phyloP scores from a whole-genome alignment of 2,329 filamentous ascomycete species.

The Trichoderma lentiforme region DNA sequence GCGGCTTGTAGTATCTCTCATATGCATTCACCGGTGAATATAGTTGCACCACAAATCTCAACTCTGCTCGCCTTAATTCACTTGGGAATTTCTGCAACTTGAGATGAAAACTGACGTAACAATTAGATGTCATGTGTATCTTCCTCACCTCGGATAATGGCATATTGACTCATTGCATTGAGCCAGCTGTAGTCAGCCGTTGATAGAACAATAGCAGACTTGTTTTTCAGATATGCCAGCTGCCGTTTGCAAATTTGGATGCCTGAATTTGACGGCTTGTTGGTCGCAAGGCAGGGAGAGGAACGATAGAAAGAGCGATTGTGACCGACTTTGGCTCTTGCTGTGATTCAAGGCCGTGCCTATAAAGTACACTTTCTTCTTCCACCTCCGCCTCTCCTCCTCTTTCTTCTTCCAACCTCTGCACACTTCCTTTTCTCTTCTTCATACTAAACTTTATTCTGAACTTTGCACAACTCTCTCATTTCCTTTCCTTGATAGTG shows the following conservation, averaged over 20 bases:
- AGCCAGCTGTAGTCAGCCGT: not conserved
- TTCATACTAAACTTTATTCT: not conserved
- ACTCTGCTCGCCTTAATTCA: not conserved
- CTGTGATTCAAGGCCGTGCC: not conserved
- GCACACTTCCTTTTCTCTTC: not conserved
- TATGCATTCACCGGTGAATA: not conserved
- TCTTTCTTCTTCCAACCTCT: not conserved
- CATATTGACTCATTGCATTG: not conserved
- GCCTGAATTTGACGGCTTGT: not conserved
- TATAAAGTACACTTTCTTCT: not conserved
- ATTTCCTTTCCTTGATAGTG: not conserved
- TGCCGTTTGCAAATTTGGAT: not conserved
- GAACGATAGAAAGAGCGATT: not conserved
- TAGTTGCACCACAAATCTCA: no score
- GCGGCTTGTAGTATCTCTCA: no score
- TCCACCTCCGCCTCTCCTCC: not conserved
- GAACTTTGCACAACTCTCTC: not conserved
- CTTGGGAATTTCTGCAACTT: accelerated
- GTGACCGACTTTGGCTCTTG: not conserved
- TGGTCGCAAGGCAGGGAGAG: not conserved
- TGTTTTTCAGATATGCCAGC: not conserved
- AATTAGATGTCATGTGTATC: not conserved
- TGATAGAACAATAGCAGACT: not conserved
- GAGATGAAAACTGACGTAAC: not conserved
- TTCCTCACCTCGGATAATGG: not conserved